Evolutionary conservation across 2,329 filamentous ascomycete species (phyloP), one percentile per base, ranked within the genome.

Genomic region (Didymella lethalis): DNA sequence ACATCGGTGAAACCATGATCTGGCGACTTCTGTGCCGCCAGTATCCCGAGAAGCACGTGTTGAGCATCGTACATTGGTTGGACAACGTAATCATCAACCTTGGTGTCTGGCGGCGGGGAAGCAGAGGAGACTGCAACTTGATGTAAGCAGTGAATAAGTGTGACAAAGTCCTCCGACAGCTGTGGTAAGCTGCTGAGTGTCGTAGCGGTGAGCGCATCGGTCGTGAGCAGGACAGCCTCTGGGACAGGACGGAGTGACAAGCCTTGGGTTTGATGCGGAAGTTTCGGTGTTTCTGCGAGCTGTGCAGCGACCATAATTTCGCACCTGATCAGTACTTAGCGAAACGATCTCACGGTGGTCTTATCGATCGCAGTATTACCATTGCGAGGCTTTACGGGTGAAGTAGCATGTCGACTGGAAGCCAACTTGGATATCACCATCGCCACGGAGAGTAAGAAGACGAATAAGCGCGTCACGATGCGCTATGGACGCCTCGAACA

Each of bases 291-390:
- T 25, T 64, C 52, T 5, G 54, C 60, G 23, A 60, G 54, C 36
- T 69, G 62, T 12, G 59, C 57, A 16, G 63, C 63, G n/a, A 69
- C 63, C 44, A 67, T 51, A 8, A 66, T 61, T 29, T 71, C 68
- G 45, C 67, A 67, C 68, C 68, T 71, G 23, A 10, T 7, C 26
- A 12, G 4, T 0, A 2, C 23, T 64, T 23, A 61, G 48, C 32
- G 4, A 41, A 16, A 1, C 2, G 26, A 16, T 7, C 4, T 20
- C 26, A 11, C 2, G 34, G 2, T 16, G 3, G 3, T 11, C 11
- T 4, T 28, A n/a, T 11, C 7, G 1, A 12, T 11, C n/a, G 14
- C 8, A 44, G 49, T 61, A 32, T 25, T 25, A 71, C 67, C 67
- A 70, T 45, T 64, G 61, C 16, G 64, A 38, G 25, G 61, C 58